phyloP scores from a whole-genome alignment of 179 eudicot species.

The Drosera spatulata region DNA sequence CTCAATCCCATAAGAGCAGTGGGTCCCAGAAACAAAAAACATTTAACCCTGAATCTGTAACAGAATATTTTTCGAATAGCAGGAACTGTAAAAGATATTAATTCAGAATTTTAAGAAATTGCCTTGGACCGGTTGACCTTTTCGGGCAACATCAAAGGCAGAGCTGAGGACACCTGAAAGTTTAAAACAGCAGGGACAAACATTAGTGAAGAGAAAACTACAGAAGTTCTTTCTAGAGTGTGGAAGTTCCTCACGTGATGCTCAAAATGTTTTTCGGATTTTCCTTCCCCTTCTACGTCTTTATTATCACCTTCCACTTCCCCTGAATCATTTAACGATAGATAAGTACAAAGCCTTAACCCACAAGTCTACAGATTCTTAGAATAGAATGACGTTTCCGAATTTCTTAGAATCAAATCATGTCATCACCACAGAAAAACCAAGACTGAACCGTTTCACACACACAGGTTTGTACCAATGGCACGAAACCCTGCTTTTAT shows the following conservation, averaged over 20 bases:
- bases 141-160: constrained; percentile 77
- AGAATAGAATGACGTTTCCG: too few relatives aligned
- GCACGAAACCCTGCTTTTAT: too few relatives aligned
- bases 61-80: too few relatives aligned
- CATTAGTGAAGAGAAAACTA: constrained; percentile 4
- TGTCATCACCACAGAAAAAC: too few relatives aligned
- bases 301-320: constrained; percentile 27
- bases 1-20: too few relatives aligned
- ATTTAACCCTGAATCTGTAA: too few relatives aligned
- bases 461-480: too few relatives aligned
- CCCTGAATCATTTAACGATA: neutral
- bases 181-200: constrained; percentile 10
- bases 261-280: constrained; percentile 43
- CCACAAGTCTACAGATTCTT: too few relatives aligned
- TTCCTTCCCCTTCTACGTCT: constrained; percentile 37
- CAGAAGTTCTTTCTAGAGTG: constrained; percentile 3
- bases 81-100: neutral
- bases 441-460: too few relatives aligned
- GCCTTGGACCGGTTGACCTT: constrained; percentile 82
- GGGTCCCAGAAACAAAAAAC: too few relatives aligned
- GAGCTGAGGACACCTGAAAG: constrained; percentile 67
- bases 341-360: constrained; percentile 3
- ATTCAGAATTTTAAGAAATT: constrained; percentile 2
- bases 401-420: too few relatives aligned
- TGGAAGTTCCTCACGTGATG: constrained; percentile 39